These are phyloP conservation scores for Lodderomyces metapsilosis DNA, from an alignment of 1,139 yeast genomes.

Conservation along the genomic window DNA sequence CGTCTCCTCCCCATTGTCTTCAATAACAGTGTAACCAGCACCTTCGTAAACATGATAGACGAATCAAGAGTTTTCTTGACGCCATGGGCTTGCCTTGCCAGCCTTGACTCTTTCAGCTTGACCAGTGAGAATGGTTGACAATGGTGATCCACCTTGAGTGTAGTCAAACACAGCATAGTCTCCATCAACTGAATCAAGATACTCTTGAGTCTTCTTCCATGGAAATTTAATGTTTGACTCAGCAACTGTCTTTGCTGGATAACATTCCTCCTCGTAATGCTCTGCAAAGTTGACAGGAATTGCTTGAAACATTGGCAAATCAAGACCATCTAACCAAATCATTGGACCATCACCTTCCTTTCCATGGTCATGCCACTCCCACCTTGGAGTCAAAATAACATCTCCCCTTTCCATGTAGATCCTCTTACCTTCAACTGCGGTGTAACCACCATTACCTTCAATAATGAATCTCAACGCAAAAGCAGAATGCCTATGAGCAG, in stretches of 20 bases:
- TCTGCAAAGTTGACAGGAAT: not conserved
- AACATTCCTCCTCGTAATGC: not conserved
- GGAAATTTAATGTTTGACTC: conserved; percentile 1
- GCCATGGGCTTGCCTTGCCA: not conserved
- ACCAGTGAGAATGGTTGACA: conserved; percentile 1
- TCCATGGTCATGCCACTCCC: conserved; percentile 2
- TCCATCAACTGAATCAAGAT: not conserved
- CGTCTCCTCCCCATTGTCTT: not conserved
- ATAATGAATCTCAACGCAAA: conserved; percentile 1
- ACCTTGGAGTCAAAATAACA: conserved; percentile 1
- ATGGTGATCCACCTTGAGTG: not conserved
- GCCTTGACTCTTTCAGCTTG: conserved; percentile 1
- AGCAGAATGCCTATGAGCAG: conserved; percentile 1
- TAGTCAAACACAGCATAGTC: not conserved
- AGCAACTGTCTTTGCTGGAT: conserved; percentile 1
- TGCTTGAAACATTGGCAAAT: conserved; percentile 1
- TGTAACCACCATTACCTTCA: not conserved
- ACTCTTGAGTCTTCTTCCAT: not conserved
- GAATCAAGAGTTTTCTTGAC: not conserved
- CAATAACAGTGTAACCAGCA: conserved; percentile 1
- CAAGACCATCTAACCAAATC: conserved; percentile 2
- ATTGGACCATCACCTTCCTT: conserved; percentile 3
- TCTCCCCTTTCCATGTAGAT: conserved; percentile 1
- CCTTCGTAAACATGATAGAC: conserved; percentile 1
- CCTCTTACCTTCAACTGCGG: not conserved